Base-by-base conservation (phyloP, 768 basidiomycete genomes). In the Boletellus emodensis region DNA sequence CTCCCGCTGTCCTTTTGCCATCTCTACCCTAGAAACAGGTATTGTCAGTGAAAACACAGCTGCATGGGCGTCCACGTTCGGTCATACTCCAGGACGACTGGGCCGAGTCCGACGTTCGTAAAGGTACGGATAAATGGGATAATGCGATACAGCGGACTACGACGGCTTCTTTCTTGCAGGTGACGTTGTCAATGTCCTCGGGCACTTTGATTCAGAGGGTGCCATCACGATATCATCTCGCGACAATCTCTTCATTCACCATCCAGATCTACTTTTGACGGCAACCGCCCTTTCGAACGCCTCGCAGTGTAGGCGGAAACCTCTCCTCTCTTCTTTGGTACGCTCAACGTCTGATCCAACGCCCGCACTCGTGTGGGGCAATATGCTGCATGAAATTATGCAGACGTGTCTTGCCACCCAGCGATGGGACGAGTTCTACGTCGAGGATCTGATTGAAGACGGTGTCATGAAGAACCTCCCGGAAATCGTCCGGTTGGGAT, bases 241-340 rank as follows among this genome's bases (percentile, higher is more conserved):
- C 46, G 62, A 77, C 10, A 85, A 92, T 56, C 72, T 88, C 42
- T 71, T 98, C 49, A 84, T 98, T 55, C 85, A 86, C 43, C 93
- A 98, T 61, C 95, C 95, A 6, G 95, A 99, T 68, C 71, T 91
- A 40, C 85, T 99, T 37, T 68, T 97, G 42, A 94, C 96, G 2
- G 87, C 93, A 22, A 96, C 95, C 0, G 81, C 90, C 1, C 82
- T 98, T 18, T 85, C 93, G 3, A 87, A 82, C 48, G 83, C 93
- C 0, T 75, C 88, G 1, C 82, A 85, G 58, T 99, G 96, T 66
- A 70, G 81, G 18, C 85, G 96, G 10, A 90, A 87, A 67, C 90
- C 95, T 0, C 74, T 98, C n/a, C 72, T 99, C 28, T 82, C 81
- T 37, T 71, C 74, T 38, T 73, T 85, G 45, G 68, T 86, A 38